These are phyloP conservation scores for Cladosporium austrohemisphaericum DNA, from an alignment of 2,329 filamentous ascomycete genomes.

Conservation along the genomic window DNA sequence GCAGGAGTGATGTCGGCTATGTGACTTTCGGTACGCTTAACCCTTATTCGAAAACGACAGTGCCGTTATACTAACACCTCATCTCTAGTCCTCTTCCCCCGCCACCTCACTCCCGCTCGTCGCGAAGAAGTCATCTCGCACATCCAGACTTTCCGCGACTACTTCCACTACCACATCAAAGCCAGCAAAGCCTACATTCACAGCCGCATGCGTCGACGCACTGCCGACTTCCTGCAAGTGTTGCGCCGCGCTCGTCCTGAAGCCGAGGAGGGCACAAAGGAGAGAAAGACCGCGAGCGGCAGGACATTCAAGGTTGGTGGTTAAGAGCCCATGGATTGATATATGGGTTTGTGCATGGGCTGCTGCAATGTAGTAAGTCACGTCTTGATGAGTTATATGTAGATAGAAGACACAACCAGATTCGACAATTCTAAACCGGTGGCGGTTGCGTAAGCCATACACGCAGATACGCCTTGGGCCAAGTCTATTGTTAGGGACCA, in stretches of 20 bases:
- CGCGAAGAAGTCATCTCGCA: constrained; percentile 96
- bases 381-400: too few relatives aligned
- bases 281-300: constrained; percentile 95
- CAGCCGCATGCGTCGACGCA: constrained; percentile 94
- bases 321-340: too few relatives aligned
- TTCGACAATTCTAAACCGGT: too few relatives aligned
- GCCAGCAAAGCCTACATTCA: constrained; percentile 99
- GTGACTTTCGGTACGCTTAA: constrained; percentile 81
- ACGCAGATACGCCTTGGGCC: too few relatives aligned
- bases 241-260: constrained; percentile 91
- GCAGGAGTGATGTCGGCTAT: constrained; percentile 86
- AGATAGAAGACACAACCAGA: too few relatives aligned
- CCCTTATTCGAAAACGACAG: neutral
- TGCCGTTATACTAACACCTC: neutral
- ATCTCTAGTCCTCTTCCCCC: constrained; percentile 78
- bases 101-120: constrained; percentile 75
- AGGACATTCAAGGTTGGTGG: constrained; percentile 75
- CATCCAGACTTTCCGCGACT: constrained; percentile 99
- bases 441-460: too few relatives aligned
- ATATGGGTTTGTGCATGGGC: too few relatives aligned
- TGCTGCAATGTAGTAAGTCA: too few relatives aligned
- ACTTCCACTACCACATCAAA: constrained; percentile 99
- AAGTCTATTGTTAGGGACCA: too few relatives aligned
- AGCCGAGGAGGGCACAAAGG: constrained; percentile 75
- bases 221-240: constrained; percentile 98